phyloP scores from a whole-genome alignment of 805 yeast species.

The Hemisphaericaspora nanyangensis region DNA sequence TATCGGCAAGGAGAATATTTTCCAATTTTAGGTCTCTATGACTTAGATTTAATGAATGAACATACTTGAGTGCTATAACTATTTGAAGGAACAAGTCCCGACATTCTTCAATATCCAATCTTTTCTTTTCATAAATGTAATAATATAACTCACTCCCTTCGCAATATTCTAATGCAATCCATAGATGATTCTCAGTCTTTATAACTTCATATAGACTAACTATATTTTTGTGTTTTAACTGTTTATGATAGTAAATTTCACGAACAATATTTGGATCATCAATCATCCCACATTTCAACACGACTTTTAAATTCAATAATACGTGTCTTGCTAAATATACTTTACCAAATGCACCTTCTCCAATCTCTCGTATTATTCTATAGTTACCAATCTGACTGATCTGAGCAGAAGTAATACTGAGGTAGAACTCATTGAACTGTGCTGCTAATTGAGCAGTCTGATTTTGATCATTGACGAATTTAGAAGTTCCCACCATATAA shows the following conservation, averaged over 20 bases:
- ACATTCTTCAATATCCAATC: constrained; percentile 50
- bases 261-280: constrained; percentile 83
- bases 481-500: constrained; percentile 16
- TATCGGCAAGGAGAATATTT: constrained; percentile 58
- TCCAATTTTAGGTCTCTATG: constrained; percentile 86
- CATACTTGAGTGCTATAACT: constrained; percentile 62
- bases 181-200: constrained; percentile 71
- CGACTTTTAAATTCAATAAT: constrained; percentile 69
- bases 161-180: constrained; percentile 90
- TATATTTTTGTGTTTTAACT: constrained; percentile 78
- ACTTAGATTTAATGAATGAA: constrained; percentile 72
- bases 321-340: constrained; percentile 82
- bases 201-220: constrained; percentile 83
- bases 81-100: constrained; percentile 60
- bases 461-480: constrained; percentile 29
- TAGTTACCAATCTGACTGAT: constrained; percentile 78
- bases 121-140: constrained; percentile 50
- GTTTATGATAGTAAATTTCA: constrained; percentile 85
- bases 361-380: constrained; percentile 66
- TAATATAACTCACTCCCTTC: constrained; percentile 76
- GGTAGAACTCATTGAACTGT: constrained; percentile 58
- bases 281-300: constrained; percentile 74
- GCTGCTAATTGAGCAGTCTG: constrained; percentile 54
- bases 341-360: constrained; percentile 91
- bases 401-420: constrained; percentile 40